Evolutionary conservation across 768 basidiomycete species (phyloP), one percentile per base, ranked within the genome.

Genomic region (Cubamyces sp.): DNA sequence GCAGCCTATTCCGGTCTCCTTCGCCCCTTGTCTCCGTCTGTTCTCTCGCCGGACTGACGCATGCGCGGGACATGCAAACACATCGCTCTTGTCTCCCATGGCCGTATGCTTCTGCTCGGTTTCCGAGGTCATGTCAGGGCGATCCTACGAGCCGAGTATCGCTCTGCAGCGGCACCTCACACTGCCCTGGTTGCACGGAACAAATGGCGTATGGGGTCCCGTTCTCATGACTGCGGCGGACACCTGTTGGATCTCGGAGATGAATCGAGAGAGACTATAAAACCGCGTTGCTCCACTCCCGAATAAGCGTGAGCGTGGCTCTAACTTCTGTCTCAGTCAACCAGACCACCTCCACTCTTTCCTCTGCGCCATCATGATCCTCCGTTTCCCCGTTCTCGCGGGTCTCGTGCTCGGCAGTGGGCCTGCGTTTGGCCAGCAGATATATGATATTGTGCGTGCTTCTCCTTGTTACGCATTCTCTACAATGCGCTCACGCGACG

Each of bases 401-500:
- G 37, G 49, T 19, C 41, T 51, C 18, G 57, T 42, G 49, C 39
- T 59, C 28, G 19, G 49, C 25, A 19, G 25, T 41, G 19, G 11
- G 5, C 57, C 57, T 23, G 48, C 39, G 26, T 41, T 64, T 26
- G 62, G 68, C 21, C 74, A 75, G 55, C 71, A 71, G 42, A 75
- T 75, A 21, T 75, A 69, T 53, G 73, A 74, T 53, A 64, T 74
- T 41, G 72, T 73, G 42, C 23, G 72, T 70, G 18, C 11, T 51
- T 18, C n/a, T 19, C 49, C 19, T 26, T 19, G 3, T 21, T 21
- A 1, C 6, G 18, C 19, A 37, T 25, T 12, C 25, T 23, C 48
- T 28, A 0, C 11, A 4, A 37, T 14, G 16, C 9, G 23, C 56
- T 57, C 47, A 49, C 47, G 40, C n/a, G 18, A 45, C 47, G 23